A percentile compares a stretch with the other conserved stretches of the same genome.
These are phyloP conservation scores for Boletus subluridellus DNA, from an alignment of 1,284 basidiomycete genomes.

Conservation along the genomic window DNA sequence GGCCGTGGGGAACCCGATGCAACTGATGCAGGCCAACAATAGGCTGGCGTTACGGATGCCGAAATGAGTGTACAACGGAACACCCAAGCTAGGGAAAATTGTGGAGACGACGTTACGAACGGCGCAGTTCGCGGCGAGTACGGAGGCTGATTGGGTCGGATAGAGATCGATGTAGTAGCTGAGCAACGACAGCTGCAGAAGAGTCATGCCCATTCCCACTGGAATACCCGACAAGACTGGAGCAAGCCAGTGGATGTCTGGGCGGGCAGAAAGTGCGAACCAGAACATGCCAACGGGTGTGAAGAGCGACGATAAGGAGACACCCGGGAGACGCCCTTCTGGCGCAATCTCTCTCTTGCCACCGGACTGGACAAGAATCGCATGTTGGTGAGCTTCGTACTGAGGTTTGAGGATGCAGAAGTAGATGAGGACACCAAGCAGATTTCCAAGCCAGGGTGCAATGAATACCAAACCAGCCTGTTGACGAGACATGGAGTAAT, in stretches of 20 bases:
- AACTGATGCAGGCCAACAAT: constrained; percentile 26
- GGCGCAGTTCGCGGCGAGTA: constrained; percentile 29
- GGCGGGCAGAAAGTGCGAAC: constrained; percentile 25
- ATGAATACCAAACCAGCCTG: constrained; percentile 24
- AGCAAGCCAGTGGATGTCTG: constrained; percentile 18
- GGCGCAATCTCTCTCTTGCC: constrained; percentile 19
- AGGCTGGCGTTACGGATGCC: constrained; percentile 27
- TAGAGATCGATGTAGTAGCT: constrained; percentile 34
- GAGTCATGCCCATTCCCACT: constrained; percentile 30
- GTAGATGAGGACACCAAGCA: constrained; percentile 27
- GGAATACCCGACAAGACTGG: constrained; percentile 28
- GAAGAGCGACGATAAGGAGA: constrained; percentile 22
- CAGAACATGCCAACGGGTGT: constrained; percentile 30
- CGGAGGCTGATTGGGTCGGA: constrained; percentile 27
- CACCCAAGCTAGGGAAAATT: constrained; percentile 23
- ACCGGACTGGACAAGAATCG: constrained; percentile 9
- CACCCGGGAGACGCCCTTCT: constrained; percentile 26
- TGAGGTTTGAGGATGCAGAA: constrained; percentile 25
- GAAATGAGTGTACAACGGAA: constrained; percentile 21
- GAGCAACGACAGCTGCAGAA: constrained; percentile 28
- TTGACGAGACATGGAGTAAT: constrained; percentile 26
- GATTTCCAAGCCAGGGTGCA: constrained; percentile 26
- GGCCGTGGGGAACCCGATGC: constrained; percentile 24
- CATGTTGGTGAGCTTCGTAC: constrained; percentile 14
- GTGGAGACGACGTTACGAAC: constrained; percentile 18